Evolutionary conservation across 2,329 filamentous ascomycete species (phyloP), one percentile per base, ranked within the genome.

Genomic region (Thelonectria olida): DNA sequence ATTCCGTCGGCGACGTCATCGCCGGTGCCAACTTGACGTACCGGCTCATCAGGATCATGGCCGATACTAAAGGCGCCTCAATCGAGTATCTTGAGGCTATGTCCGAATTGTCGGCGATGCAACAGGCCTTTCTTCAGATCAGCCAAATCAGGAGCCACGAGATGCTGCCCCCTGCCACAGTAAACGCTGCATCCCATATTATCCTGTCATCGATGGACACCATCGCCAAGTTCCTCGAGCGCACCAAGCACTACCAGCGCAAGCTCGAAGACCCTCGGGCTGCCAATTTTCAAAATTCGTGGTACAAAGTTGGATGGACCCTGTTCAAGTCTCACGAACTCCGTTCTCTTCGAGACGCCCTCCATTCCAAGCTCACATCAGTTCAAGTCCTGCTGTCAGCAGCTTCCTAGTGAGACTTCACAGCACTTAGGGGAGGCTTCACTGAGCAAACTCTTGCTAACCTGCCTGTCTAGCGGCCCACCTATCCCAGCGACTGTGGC

Each of bases 1-100:
- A 38, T n/a, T 57, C 54, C 4, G 54, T 50, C n/a, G 54, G 54
- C 15, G 54, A 57, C 36, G 45, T 57, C n/a, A 57, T 57, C 13
- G 45, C 41, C 12, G 54, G 54, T 23, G 45, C 54, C 22, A 57
- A 57, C 25, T 19, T 57, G 13, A 47, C 45, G 7, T 57, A 57
- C 45, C 15, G 23, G 27, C 54, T 57, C 13, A 10, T 57, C 7
- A 28, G 45, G 17, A 20, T 20, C 22, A 50, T 57, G 45, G 34
- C 34, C 28, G 45, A 57, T 23, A 57, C 45, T 19, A 50, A 51
- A 20, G 54, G 54, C 15, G 54, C 45, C 4, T 57, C 45, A 2
- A 20, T 9, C 2, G 54, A 57, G 45, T 57, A 57, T 19, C 34
- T 41, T 8, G 54, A 57, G 23, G 45, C 54, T 22, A 57, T 57